Evolutionary conservation across 805 yeast genomes (phyloP).

Genomic region (Candida succiphila): DNA sequence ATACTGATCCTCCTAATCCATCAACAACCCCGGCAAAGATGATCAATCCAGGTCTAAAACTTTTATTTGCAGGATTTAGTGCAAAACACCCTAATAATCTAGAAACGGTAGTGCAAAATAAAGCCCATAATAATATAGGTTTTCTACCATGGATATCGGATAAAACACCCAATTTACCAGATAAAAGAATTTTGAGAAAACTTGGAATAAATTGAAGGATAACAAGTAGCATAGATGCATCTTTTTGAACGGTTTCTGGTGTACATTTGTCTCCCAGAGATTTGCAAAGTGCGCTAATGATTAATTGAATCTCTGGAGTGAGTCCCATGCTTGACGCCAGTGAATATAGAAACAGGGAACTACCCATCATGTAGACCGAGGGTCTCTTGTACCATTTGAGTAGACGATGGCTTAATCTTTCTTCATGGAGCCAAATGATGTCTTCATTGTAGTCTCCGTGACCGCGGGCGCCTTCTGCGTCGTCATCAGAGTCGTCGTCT

Average conservation of each 20-base stretch:
- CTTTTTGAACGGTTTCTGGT: slow-evolving; percentile 18
- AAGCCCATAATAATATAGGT: slow-evolving; percentile 28
- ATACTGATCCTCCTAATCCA: slow-evolving; percentile 53
- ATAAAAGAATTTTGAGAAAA: slow-evolving; percentile 36
- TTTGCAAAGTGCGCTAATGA: slow-evolving; percentile 29
- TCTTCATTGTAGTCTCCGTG: slow-evolving; percentile 26
- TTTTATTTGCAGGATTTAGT: slow-evolving; percentile 11
- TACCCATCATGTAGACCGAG: slow-evolving; percentile 37
- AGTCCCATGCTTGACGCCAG: slow-evolving; percentile 29
- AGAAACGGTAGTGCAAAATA: slow-evolving; percentile 8
- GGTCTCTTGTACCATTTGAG: slow-evolving; percentile 51
- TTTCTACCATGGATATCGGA: slow-evolving; percentile 61
- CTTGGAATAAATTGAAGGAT: slow-evolving; percentile 33
- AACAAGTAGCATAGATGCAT: slow-evolving; percentile 30
- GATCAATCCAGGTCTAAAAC: slow-evolving; percentile 26
- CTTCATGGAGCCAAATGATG: slow-evolving; percentile 38
- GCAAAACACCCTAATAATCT: slow-evolving; percentile 7
- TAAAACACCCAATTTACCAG: slow-evolving; percentile 52
- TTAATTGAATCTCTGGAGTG: slow-evolving; percentile 27
- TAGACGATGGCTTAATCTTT: slow-evolving; percentile 20
- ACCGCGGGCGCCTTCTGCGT: background rate
- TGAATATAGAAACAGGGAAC: slow-evolving; percentile 30
- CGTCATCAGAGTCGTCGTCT: slow-evolving; percentile 8
- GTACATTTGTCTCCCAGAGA: slow-evolving; percentile 11
- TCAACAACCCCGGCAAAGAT: slow-evolving; percentile 34